These are phyloP conservation scores for Zoysia japonica DNA, from an alignment of 176 grass and related monocot species.

Conservation along the genomic window DNA sequence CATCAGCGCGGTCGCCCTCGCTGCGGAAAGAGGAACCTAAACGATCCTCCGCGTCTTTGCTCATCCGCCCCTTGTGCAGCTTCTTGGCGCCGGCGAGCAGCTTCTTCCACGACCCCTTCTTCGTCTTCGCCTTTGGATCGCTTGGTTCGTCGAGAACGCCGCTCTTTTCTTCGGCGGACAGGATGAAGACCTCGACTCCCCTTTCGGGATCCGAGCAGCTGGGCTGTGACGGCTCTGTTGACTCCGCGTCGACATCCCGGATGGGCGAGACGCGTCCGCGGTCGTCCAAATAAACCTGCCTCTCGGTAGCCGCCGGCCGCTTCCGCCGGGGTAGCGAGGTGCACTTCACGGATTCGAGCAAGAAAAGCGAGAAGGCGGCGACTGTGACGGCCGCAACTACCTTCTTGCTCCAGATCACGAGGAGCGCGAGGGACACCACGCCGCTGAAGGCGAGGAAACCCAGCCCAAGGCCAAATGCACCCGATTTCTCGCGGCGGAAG, in stretches of 20 bases:
- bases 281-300: conserved; percentile 37
- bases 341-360: conserved; percentile 54
- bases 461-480: conserved; percentile 30
- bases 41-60: conserved; percentile 9
- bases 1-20: conserved; percentile 24
- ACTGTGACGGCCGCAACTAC: conserved; percentile 65
- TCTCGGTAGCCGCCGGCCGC: not conserved
- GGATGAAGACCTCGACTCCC: conserved; percentile 18
- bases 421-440: conserved; percentile 55
- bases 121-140: conserved; percentile 40
- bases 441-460: conserved; percentile 56
- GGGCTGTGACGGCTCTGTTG: conserved; percentile 29
- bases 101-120: conserved; percentile 57
- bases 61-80: conserved; percentile 22
- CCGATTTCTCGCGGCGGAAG: not conserved
- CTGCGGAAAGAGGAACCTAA: conserved; percentile 12
- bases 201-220: conserved; percentile 43
- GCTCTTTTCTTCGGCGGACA: conserved; percentile 24
- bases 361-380: conserved; percentile 54
- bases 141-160: conserved; percentile 23
- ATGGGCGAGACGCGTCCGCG: conserved; percentile 69
- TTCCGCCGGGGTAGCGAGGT: conserved; percentile 26
- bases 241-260: conserved; percentile 53
- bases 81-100: conserved; percentile 50
- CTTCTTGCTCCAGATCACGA: conserved; percentile 78